Evolutionary conservation across 805 yeast genomes (phyloP).

Genomic region (Cyberlindnera meyerae): DNA sequence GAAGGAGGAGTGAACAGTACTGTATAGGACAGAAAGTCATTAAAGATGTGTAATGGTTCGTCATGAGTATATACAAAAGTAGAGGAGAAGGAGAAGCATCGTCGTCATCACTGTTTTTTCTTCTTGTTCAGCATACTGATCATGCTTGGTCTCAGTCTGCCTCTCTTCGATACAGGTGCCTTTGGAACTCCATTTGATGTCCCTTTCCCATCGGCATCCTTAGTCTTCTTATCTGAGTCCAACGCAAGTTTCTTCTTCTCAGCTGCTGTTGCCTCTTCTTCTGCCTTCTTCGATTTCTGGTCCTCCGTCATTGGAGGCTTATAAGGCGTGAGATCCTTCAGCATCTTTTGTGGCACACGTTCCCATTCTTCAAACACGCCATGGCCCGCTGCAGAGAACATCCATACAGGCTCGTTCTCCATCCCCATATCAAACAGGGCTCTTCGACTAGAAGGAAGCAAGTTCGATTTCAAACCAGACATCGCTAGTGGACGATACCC

Average conservation of each 20-base stretch:
- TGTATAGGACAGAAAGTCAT: too few species aligned
- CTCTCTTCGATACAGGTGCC: slow-evolving; percentile 9
- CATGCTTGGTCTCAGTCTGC: slow-evolving; percentile 13
- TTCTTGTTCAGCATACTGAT: slow-evolving; percentile 3
- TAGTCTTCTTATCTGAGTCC: neutral
- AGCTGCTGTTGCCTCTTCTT: slow-evolving; percentile 1
- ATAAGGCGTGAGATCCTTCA: slow-evolving; percentile 29
- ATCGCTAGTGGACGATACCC: slow-evolving; percentile 22
- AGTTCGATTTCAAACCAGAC: slow-evolving; percentile 25
- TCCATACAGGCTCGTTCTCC: slow-evolving; percentile 28
- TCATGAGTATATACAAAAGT: too few species aligned
- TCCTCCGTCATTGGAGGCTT: slow-evolving; percentile 25
- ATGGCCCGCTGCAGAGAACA: slow-evolving; percentile 32
- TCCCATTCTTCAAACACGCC: slow-evolving; percentile 31
- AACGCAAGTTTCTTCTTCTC: neutral
- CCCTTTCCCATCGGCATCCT: neutral
- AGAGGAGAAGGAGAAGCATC: too few species aligned
- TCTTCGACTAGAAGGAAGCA: slow-evolving; percentile 28
- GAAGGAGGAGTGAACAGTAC: neutral
- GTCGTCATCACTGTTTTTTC: slow-evolving; percentile 9
- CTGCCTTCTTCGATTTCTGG: slow-evolving; percentile 6
- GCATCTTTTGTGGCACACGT: slow-evolving; percentile 15
- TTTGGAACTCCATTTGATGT: neutral
- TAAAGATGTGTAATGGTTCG: too few species aligned
- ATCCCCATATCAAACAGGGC: slow-evolving; percentile 19